A percentile compares a stretch with the other conserved stretches of the same genome.
Conservation (phyloP, 495 filamentous ascomycete species). For the Staphylotrichum longicolle region DNA sequence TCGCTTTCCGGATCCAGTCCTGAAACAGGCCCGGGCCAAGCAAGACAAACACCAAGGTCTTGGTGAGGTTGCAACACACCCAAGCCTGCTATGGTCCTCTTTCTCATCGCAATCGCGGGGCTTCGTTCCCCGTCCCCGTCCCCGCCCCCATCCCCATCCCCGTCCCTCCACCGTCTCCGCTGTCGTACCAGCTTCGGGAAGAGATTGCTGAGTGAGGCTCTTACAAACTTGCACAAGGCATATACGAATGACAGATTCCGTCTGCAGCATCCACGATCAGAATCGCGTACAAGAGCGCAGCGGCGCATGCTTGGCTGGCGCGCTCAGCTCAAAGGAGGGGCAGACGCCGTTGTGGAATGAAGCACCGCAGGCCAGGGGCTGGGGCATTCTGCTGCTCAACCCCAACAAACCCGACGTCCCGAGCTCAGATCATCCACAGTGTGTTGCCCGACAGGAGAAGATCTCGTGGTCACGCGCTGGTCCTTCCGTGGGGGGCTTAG, state of each 20-base stretch:
- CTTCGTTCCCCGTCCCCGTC: too few relatives aligned
- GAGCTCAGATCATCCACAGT: neutral
- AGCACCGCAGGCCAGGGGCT: neutral
- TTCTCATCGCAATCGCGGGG: too few relatives aligned
- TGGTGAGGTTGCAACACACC: neutral
- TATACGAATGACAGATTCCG: neutral
- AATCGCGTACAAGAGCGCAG: neutral
- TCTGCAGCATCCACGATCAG: too few relatives aligned
- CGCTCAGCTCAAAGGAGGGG: neutral
- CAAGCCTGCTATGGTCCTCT: too few relatives aligned
- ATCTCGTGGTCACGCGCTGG: slow-evolving; percentile 8
- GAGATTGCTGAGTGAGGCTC: too few relatives aligned
- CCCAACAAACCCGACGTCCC: neutral
- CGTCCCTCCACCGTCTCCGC: too few relatives aligned
- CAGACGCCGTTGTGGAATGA: neutral
- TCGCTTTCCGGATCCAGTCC: neutral
- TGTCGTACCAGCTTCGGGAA: too few relatives aligned
- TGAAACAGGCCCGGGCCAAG: neutral
- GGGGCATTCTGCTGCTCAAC: slow-evolving; percentile 2
- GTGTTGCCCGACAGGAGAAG: slow-evolving; percentile 3
- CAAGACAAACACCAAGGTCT: neutral
- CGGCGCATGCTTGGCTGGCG: neutral
- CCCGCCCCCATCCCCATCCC: too few relatives aligned
- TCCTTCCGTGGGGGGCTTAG: neutral
- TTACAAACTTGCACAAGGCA: neutral